A percentile compares a stretch with the other conserved stretches of the same genome.
phyloP scores from a whole-genome alignment of 768 basidiomycete genomes.

The Boletus rex-veris region DNA sequence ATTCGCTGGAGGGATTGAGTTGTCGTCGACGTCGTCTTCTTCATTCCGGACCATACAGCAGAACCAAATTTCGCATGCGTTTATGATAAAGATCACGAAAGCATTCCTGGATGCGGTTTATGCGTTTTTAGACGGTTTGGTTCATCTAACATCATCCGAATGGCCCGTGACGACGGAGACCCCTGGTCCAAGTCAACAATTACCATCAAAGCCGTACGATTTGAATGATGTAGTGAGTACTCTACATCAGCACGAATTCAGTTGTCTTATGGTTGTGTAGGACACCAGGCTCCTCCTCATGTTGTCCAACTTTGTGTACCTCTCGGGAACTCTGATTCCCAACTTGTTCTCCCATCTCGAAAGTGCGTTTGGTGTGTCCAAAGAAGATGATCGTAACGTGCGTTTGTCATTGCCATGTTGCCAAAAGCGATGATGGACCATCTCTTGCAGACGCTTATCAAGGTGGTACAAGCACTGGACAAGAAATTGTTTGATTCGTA shows the following conservation, averaged over 20 bases:
- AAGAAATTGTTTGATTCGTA: conserved; percentile 87
- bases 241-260: neutral
- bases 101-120: conserved; percentile 85
- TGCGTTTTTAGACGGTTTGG: conserved; percentile 81
- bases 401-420: conserved; percentile 5
- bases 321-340: conserved; percentile 69
- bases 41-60: conserved; percentile 55
- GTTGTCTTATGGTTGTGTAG: conserved; percentile 39
- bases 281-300: conserved; percentile 85
- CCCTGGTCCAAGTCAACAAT: conserved; percentile 12
- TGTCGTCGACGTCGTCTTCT: conserved; percentile 43
- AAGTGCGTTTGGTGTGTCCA: conserved; percentile 64
- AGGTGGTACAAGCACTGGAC: conserved; percentile 81
- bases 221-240: conserved; percentile 56
- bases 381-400: conserved; percentile 72
- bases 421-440: neutral
- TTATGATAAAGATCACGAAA: conserved; percentile 71
- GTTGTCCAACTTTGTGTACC: conserved; percentile 80
- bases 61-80: conserved; percentile 57
- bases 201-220: conserved; percentile 42
- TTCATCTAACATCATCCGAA: conserved; percentile 73
- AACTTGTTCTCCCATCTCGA: conserved; percentile 80
- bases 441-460: conserved; percentile 56
- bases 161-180: conserved; percentile 35
- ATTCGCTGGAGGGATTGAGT: conserved; percentile 73